Evolutionary conservation across 2,329 filamentous ascomycete species (phyloP), one percentile per base, ranked within the genome.

Genomic region (Talaromyces funiculosus): DNA sequence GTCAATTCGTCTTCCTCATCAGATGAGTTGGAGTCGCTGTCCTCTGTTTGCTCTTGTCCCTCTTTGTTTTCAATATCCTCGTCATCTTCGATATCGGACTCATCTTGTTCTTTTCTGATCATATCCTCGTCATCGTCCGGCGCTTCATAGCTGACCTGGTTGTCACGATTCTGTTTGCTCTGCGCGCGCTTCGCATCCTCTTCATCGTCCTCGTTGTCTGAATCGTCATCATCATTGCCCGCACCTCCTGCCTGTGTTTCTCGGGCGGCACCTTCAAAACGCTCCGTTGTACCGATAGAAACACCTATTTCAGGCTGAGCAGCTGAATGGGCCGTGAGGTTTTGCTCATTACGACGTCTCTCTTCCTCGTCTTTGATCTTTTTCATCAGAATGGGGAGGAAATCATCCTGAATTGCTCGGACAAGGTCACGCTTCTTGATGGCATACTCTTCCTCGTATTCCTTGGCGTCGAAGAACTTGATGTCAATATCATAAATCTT

Each of bases 61-160:
- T 20, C 10, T 47, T 53, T 42, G 16, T 47, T 45, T 33, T 38
- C 60, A 22, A 31, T 42, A 16, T 62, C 61, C 20, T 62, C 60
- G 35, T 62, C 61, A n/a, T 56, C 54, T 14, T 85, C 82, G 2
- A 82, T 82, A 20, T 85, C 84, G 22, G 79, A 75, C 2, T 81
- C 80, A 69, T 88, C 82, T 61, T 83, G 81, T 57, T 80, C 79
- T 67, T 88, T 86, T 59, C 95, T 86, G 37, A 83, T 86, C 66
- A 90, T 86, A 68, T 95, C 84, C 69, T 97, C 94, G 3, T 93
- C 93, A 4, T 96, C 92, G 70, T 97, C 94, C 51, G 96, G 95
- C 35, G 88, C 90, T 40, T 91, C 93, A 67, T 97, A 97, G 14
- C 91, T 94, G 2, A 93, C 87, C 31, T 88, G 90, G 74, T 96